A percentile compares a stretch with the other conserved stretches of the same genome.
These are phyloP conservation scores for Aureobasidium mangrovei DNA, from an alignment of 2,329 filamentous ascomycete species.

Conservation along the genomic window DNA sequence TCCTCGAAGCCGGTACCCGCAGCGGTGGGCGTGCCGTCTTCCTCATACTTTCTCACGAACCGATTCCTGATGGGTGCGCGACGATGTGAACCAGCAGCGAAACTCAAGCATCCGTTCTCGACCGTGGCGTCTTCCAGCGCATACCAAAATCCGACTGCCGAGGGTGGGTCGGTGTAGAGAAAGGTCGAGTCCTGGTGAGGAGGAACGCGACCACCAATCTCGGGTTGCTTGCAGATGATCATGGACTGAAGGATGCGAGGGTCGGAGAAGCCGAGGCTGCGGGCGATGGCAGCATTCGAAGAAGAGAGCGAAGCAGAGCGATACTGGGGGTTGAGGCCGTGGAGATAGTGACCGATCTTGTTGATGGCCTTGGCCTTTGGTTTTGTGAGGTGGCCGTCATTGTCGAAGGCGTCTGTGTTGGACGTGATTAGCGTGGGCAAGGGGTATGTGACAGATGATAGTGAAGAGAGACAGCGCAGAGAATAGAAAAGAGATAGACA, in stretches of 20 bases:
- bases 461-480: neutral
- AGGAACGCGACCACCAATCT: slow-evolving; percentile 85
- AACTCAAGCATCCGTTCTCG: slow-evolving; percentile 82
- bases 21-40: slow-evolving; percentile 33
- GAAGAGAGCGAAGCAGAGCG: slow-evolving; percentile 45
- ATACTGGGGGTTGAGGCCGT: slow-evolving; percentile 38
- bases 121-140: slow-evolving; percentile 84
- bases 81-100: slow-evolving; percentile 72
- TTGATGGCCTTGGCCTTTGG: slow-evolving; percentile 83
- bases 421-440: neutral
- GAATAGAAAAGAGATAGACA: neutral
- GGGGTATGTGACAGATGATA: neutral
- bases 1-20: slow-evolving; percentile 50
- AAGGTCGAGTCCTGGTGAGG: slow-evolving; percentile 92
- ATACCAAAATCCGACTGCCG: slow-evolving; percentile 94
- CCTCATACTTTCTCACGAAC: slow-evolving; percentile 57
- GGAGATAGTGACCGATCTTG: slow-evolving; percentile 45
- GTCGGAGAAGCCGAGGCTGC: slow-evolving; percentile 63
- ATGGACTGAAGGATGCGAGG: slow-evolving; percentile 82
- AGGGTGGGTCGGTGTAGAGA: slow-evolving; percentile 79
- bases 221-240: slow-evolving; percentile 97
- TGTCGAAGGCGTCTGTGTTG: slow-evolving; percentile 60
- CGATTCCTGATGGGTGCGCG: slow-evolving; percentile 62
- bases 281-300: slow-evolving; percentile 56
- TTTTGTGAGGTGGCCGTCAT: slow-evolving; percentile 56